These are phyloP conservation scores for Lachnellula willkommii DNA, from an alignment of 2,329 filamentous ascomycete genomes.

Conservation along the genomic window DNA sequence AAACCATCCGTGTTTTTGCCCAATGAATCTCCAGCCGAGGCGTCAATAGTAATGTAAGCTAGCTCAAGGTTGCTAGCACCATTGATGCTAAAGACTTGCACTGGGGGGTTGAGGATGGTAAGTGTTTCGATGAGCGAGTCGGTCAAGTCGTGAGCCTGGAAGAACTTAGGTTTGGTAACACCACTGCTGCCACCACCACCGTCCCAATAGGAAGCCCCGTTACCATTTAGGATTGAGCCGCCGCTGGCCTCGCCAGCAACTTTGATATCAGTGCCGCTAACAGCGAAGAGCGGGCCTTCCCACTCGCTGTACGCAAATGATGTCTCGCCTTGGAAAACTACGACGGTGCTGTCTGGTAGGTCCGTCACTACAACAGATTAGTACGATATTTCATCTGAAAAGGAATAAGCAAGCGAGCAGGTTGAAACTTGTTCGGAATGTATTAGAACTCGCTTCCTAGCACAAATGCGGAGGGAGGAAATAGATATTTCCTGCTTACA, in stretches of 20 bases:
- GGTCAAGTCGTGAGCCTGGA: conserved; percentile 47
- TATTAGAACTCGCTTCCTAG: too few species aligned
- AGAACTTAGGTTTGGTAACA: conserved; percentile 58
- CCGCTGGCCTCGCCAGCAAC: conserved; percentile 28
- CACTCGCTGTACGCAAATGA: conserved; percentile 62
- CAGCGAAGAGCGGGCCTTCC: conserved; percentile 56
- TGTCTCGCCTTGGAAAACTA: conserved; percentile 61
- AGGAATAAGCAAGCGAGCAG: too few species aligned
- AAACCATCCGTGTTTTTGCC: conserved; percentile 50
- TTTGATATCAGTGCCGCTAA: conserved; percentile 51
- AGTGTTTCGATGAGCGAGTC: conserved; percentile 43
- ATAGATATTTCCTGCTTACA: conserved; percentile 16
- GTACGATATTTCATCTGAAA: conserved; percentile 1
- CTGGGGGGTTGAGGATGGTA: conserved; percentile 48
- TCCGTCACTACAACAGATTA: conserved; percentile 16
- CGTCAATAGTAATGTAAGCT: conserved; percentile 49
- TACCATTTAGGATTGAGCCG: conserved; percentile 42
- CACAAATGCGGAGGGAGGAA: too few species aligned
- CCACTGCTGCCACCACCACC: conserved; percentile 52
- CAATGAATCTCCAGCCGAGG: conserved; percentile 44
- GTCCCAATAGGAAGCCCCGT: conserved; percentile 57
- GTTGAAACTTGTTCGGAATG: not conserved
- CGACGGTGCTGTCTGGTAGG: conserved; percentile 1
- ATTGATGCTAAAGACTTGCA: conserved; percentile 39
- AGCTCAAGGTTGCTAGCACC: conserved; percentile 39